Percentiles rank a stretch among this genome's conserved stretches.
Evolutionary conservation across 2,329 filamentous ascomycete genomes (phyloP).

Genomic region (Ophiostoma australiae): DNA sequence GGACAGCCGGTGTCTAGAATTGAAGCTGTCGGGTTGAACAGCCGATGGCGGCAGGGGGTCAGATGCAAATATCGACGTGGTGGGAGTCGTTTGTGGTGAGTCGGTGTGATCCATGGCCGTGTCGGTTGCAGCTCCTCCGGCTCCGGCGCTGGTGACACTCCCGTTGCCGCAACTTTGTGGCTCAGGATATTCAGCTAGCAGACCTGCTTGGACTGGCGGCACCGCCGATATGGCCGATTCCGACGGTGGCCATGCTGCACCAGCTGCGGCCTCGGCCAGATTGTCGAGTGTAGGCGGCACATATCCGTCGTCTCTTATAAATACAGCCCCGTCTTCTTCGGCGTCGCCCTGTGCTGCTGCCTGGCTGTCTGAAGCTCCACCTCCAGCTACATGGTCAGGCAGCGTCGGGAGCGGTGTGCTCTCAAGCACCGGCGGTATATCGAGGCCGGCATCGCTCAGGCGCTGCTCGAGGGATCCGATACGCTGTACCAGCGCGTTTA

Average conservation of each 20-base stretch:
- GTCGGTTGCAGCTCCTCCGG: background rate
- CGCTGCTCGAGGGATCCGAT: constrained; percentile 20
- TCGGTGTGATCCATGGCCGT: background rate
- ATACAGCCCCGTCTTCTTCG: background rate
- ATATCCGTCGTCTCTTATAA: background rate
- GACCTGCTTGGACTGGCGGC: background rate
- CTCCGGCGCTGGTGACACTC: background rate
- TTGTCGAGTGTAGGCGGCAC: background rate
- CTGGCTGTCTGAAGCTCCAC: background rate
- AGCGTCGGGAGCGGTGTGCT: background rate
- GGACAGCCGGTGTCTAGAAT: background rate
- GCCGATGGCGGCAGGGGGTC: background rate
- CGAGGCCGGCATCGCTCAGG: constrained; percentile 22
- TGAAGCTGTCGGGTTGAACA: background rate
- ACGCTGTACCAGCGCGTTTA: constrained; percentile 19
- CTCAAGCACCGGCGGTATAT: constrained; percentile 17
- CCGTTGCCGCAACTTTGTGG: background rate
- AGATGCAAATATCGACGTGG: background rate
- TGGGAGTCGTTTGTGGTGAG: background rate
- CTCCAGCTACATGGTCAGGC: background rate
- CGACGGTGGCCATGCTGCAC: background rate
- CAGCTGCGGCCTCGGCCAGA: background rate
- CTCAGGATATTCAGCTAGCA: background rate
- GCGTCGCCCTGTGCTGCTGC: background rate
- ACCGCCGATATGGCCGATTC: background rate